Evolutionary conservation across 2,329 filamentous ascomycete genomes (phyloP).

Genomic region (Chlorencoelia australis): DNA sequence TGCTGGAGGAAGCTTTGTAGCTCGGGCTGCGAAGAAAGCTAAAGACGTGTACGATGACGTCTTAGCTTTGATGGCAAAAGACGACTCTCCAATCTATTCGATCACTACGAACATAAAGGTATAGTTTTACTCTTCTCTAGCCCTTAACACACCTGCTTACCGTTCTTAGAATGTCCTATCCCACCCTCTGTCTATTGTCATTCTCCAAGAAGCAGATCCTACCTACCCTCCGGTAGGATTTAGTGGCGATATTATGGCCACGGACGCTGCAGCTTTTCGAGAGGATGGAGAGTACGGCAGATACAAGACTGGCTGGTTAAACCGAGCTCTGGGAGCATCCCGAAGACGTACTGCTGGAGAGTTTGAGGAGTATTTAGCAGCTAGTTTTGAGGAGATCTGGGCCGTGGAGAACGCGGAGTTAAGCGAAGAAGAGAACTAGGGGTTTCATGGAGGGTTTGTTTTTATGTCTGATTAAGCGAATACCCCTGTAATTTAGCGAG

Average conservation of each 20-base stretch:
- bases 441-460: too few relatives aligned
- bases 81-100: constrained; percentile 7
- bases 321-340: constrained; percentile 42
- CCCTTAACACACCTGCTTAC: neutral
- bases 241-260: constrained; percentile 31
- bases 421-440: constrained; percentile 1
- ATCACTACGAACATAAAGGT: constrained; percentile 8
- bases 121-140: neutral
- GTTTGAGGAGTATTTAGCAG: constrained; percentile 46
- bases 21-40: constrained; percentile 2
- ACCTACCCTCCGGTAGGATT: constrained; percentile 1
- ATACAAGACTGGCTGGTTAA: constrained; percentile 47
- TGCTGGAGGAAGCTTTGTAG: neutral
- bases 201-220: neutral
- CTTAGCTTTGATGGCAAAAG: constrained; percentile 1
- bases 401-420: constrained; percentile 6
- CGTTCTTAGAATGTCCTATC: neutral
- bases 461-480: too few relatives aligned
- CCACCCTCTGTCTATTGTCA: neutral
- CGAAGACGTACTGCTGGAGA: constrained; percentile 40
- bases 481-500: too few relatives aligned
- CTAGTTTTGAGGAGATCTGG: constrained; percentile 33
- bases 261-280: constrained; percentile 44
- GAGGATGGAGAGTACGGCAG: constrained; percentile 43
- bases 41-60: constrained; percentile 5